Base-by-base conservation (phyloP, 495 filamentous ascomycete genomes). In the Cercophora sp. region DNA sequence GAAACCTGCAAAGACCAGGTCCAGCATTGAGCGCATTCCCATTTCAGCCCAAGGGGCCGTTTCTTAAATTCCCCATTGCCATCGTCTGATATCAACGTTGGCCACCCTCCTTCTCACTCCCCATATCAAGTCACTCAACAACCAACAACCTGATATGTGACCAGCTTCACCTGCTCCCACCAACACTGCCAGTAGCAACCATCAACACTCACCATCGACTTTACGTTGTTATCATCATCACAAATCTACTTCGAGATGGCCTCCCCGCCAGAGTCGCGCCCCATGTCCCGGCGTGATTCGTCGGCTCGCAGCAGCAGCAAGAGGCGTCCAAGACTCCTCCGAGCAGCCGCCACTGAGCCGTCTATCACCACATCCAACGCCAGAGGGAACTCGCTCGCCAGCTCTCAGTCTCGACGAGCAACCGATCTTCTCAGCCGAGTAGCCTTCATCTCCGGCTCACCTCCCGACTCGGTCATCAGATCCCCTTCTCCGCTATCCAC, bases 351-450 rank as follows among this genome's bases (percentile, higher is more conserved):
- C 26, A 81, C 78, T 24, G 75, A 76, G 51, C 76, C 78, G 0
- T 76, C 74, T 32, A 76, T 81, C 52, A 79, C 75, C n/a, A 74
- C 73, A 1, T 78, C 76, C 48, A 78, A 79, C 52, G 71, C 75
- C 36, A 75, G 70, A 54, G 69, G 69, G 48, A 73, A 73, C 26
- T 64, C 77, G 31, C 62, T 79, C 31, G 71, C 74, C 15, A 72
- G 58, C 49, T 68, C 70, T 5, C 68, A 73, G 37, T 68, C 72
- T 1, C 72, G 70, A 45, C 61, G 75, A 24, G 78, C 78, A 31
- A 67, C 77, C 13, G 73, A 78, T n/a, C 58, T 81, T 9, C 58
- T 81, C 24, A 79, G 59, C 56, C 70, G 75, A 48, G 75, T 80
- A 6, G 77, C 75, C 19, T 66, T 73, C 47, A 71, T 76, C 54